Evolutionary conservation across 1,284 basidiomycete genomes (phyloP).

Genomic region (Ustilago nuda): DNA sequence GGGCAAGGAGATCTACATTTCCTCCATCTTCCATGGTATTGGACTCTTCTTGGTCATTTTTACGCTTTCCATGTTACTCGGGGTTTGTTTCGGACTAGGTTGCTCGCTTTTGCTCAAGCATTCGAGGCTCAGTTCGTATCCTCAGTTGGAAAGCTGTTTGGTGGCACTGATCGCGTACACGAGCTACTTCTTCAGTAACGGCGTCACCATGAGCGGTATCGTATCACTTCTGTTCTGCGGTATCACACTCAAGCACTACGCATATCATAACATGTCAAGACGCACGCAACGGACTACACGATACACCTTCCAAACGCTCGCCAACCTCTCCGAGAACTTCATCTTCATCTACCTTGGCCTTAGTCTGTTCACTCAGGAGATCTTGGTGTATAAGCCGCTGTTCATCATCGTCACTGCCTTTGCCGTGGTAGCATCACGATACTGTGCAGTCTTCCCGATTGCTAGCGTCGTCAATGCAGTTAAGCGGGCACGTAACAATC

Average conservation of each 20-base stretch:
- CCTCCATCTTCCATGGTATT: slow-evolving; percentile 91
- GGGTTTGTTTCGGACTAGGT: slow-evolving; percentile 87
- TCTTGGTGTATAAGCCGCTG: slow-evolving; percentile 91
- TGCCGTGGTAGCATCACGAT: slow-evolving; percentile 92
- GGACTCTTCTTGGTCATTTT: slow-evolving; percentile 97
- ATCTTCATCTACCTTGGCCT: slow-evolving; percentile 99
- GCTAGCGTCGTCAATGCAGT: slow-evolving; percentile 90
- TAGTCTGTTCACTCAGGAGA: slow-evolving; percentile 88
- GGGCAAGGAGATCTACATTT: slow-evolving; percentile 85
- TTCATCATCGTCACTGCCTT: slow-evolving; percentile 79
- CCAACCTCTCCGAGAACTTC: slow-evolving; percentile 90
- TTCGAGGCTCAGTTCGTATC: slow-evolving; percentile 86
- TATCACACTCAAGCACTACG: slow-evolving; percentile 98
- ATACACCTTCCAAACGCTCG: slow-evolving; percentile 74
- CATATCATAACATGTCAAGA: slow-evolving; percentile 97
- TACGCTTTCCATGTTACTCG: slow-evolving; percentile 90
- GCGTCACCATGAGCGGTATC: slow-evolving; percentile 93
- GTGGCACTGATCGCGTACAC: slow-evolving; percentile 95
- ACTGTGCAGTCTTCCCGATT: slow-evolving; percentile 96
- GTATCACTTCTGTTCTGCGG: slow-evolving; percentile 98
- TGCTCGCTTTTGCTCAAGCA: slow-evolving; percentile 95
- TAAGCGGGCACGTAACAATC: slow-evolving; percentile 84
- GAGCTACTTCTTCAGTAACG: slow-evolving; percentile 96
- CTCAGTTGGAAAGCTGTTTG: slow-evolving; percentile 86
- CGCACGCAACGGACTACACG: slow-evolving; percentile 94